phyloP scores from a whole-genome alignment of 164 flowering plant genomes.

The Nelumbo lutea region DNA sequence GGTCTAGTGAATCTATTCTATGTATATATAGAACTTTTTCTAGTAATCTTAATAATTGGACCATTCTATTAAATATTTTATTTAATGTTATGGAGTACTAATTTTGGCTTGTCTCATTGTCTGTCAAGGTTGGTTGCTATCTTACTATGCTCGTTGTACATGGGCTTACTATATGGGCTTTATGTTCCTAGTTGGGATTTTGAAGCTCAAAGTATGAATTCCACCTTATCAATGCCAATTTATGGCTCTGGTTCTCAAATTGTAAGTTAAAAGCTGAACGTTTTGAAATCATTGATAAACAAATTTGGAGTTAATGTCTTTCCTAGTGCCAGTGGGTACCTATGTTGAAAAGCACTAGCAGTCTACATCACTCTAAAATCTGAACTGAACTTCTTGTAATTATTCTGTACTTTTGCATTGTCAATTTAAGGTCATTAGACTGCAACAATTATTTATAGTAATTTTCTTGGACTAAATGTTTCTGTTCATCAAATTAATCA shows the following conservation, averaged over 20 bases:
- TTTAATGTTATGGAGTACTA: conserved; percentile 1
- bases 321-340: not conserved
- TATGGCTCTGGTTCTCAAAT: conserved; percentile 31
- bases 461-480: no score
- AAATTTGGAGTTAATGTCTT: not conserved
- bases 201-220: conserved; percentile 26
- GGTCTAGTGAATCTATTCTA: not conserved
- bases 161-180: conserved; percentile 58
- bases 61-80: not conserved
- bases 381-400: no score
- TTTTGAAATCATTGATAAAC: not conserved
- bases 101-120: not conserved
- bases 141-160: conserved; percentile 37
- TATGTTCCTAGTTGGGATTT: conserved; percentile 72
- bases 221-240: conserved; percentile 10
- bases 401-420: no score
- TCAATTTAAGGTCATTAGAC: no score
- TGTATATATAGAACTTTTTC: not conserved
- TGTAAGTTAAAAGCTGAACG: conserved; percentile 35
- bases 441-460: no score
- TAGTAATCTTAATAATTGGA: not conserved
- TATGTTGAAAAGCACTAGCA: not conserved
- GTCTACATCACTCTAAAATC: no score
- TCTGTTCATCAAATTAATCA: no score
- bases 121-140: conserved; percentile 45